These are phyloP conservation scores for Dendrocalamus latiflorus DNA, from an alignment of 202 grass and related monocot genomes.

Conservation along the genomic window DNA sequence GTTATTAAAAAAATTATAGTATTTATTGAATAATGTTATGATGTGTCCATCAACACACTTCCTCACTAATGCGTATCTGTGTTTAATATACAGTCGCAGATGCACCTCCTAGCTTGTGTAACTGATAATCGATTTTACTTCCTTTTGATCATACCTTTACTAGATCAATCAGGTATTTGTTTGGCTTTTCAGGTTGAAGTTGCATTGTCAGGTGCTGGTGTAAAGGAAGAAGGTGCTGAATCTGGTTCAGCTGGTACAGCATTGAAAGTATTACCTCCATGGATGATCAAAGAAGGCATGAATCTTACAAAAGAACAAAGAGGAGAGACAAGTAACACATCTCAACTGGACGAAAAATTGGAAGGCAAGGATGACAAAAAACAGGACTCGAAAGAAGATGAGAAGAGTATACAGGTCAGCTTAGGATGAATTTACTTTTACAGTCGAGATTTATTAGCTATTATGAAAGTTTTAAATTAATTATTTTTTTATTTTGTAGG, in stretches of 20 bases:
- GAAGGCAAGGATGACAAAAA: constrained; percentile 62
- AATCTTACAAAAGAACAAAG: constrained; percentile 96
- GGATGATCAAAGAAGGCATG: constrained; percentile 98
- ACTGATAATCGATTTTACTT: neutral
- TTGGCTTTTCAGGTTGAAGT: constrained; percentile 72
- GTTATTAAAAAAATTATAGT: neutral
- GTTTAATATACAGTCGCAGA: constrained; percentile 1
- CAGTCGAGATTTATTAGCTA: neutral
- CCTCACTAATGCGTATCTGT: neutral
- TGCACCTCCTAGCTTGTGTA: neutral
- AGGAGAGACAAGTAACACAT: constrained; percentile 47
- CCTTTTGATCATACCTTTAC: neutral
- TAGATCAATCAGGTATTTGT: neutral
- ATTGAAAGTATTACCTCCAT: constrained; percentile 82
- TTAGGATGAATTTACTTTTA: neutral
- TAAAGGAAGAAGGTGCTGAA: constrained; percentile 64
- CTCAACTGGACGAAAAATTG: constrained; percentile 33
- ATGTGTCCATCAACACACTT: neutral
- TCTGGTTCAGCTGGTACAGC: constrained; percentile 45
- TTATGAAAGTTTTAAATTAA: neutral
- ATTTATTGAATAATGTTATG: neutral
- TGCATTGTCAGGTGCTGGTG: constrained; percentile 50
- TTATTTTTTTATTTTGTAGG: constrained; percentile 35
- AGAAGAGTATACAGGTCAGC: constrained; percentile 66
- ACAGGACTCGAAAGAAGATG: constrained; percentile 60